Base-by-base conservation (phyloP, 163 green algal genomes). In the Scenedesmus sp. region DNA sequence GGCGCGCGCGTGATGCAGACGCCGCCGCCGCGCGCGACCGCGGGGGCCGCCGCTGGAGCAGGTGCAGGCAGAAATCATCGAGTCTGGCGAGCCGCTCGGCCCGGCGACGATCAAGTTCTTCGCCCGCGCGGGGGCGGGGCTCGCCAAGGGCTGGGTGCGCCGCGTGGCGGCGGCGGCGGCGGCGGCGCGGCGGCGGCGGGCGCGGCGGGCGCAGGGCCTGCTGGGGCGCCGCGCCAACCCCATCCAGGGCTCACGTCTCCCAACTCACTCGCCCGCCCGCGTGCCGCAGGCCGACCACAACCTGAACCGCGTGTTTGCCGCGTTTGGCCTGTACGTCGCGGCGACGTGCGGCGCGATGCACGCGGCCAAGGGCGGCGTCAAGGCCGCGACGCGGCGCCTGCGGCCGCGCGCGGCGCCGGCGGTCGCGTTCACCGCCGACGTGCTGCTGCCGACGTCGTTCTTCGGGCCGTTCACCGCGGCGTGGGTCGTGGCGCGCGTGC, bases 401-500 rank as follows among this genome's bases (percentile, higher is more conserved):
- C 71, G 44, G 5, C 14, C 29, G 9, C 3, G 45, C 13, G 5
- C 10, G n/a, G 10, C 39, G 39, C 39, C 7, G 7, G 39, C 39
- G 7, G 71, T 80, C 4, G 51, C 22, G 0, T 80, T 72, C 47
- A 56, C 71, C 29, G 58, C 71, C 22, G 71, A 80, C 47, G 58
- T 80, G 58, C 71, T 80, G 29, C 45, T 80, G 47, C 71, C 71
- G 4, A 80, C 71, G 2, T 24, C 33, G 11, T 80, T 80, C 56
- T 71, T 80, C 42, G 71, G 71, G 9, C 71, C 71, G 9, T 80
- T 33, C 14, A 9, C 50, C 0, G 71, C 71, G 5, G 45, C 71
- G 0, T 80, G 71, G n/a, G 24, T 77, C 0, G n/a, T 69, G 6
- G 48, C 56, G 18, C 31, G n/a, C 36, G 14, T 76, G 2, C 10